Conservation (phyloP, 2,329 filamentous ascomycete species). For the Apiospora saccharicola region DNA sequence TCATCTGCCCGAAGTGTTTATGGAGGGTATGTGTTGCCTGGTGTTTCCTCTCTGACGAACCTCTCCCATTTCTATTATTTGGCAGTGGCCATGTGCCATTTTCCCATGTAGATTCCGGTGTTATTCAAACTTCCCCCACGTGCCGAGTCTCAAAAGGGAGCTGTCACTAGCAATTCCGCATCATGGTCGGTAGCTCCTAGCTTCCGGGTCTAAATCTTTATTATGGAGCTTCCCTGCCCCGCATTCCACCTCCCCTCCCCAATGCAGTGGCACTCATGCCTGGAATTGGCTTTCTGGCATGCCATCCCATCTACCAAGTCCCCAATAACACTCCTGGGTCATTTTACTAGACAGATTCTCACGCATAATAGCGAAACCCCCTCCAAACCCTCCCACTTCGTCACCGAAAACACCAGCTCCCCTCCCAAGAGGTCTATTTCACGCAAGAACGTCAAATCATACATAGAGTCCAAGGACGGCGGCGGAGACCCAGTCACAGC, state of each 20-base stretch:
- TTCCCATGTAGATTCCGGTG: no score
- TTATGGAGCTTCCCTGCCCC: no score
- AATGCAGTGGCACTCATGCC: neutral
- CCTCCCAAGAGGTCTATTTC: neutral
- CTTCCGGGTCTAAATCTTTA: no score
- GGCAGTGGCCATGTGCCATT: no score
- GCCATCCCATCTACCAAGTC: neutral
- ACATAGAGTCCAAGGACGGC: constrained; percentile 23
- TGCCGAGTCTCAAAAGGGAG: no score
- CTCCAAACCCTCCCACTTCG: neutral
- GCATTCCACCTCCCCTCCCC: no score
- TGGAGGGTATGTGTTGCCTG: constrained; percentile 16
- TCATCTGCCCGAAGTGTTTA: neutral
- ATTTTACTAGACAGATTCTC: neutral
- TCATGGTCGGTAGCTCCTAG: no score
- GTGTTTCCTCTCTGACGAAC: neutral
- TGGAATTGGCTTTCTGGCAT: neutral
- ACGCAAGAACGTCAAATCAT: constrained; percentile 25
- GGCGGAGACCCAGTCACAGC: constrained; percentile 31
- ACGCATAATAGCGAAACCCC: neutral
- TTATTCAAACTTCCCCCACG: no score
- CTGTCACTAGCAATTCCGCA: no score
- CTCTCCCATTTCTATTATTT: neutral
- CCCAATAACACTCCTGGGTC: no score
- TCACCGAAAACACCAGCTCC: neutral